Evolutionary conservation across 2,329 filamentous ascomycete genomes (phyloP).

Genomic region (Beauveria australis): DNA sequence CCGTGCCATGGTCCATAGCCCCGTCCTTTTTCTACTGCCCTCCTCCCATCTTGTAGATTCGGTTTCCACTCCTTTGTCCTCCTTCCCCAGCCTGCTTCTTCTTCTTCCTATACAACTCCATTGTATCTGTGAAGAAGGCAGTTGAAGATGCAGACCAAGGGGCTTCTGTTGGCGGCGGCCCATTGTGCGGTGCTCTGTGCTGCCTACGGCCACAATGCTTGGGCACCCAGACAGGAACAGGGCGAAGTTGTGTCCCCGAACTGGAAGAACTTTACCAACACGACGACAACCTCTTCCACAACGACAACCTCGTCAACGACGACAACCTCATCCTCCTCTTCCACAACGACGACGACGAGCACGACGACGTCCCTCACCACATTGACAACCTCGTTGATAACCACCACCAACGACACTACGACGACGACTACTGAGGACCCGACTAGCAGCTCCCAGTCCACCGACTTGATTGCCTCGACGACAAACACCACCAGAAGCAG

Average conservation of each 20-base stretch:
- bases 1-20: background rate
- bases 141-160: slow-evolving; percentile 8
- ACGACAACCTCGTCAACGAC: background rate
- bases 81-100: background rate
- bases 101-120: background rate
- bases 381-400: background rate
- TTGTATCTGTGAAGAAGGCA: background rate
- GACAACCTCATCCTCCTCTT: background rate
- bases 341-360: background rate
- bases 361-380: background rate
- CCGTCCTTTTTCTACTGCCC: background rate
- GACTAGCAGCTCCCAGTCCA: background rate
- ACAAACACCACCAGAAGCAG: background rate
- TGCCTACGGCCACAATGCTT: background rate
- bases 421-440: background rate
- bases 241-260: background rate
- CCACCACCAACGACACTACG: background rate
- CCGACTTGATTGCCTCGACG: background rate
- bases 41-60: background rate
- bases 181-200: background rate
- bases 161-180: slow-evolving; percentile 2
- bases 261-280: slow-evolving; percentile 3
- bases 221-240: background rate
- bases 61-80: background rate
- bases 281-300: slow-evolving; percentile 3